Percentiles rank a stretch among this genome's conserved stretches.
Conservation (phyloP, 768 basidiomycete genomes). For the Lactarius sp. region DNA sequence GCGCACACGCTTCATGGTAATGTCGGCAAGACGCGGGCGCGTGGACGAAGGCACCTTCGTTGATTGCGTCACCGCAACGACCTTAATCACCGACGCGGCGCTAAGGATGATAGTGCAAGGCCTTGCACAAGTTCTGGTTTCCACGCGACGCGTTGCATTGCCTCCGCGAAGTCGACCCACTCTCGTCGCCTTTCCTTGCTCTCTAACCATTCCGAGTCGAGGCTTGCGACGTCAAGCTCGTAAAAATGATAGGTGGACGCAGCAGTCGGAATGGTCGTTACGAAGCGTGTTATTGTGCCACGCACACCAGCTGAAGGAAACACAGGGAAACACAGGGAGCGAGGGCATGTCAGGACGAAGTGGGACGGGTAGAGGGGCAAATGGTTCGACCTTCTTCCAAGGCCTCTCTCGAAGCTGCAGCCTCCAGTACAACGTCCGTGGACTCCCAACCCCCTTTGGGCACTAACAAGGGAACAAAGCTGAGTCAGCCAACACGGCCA, state of each 20-base stretch:
- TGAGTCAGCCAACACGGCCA: constrained; percentile 18
- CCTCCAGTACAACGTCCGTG: constrained; percentile 74
- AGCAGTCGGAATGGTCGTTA: constrained; percentile 74
- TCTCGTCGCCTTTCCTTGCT: constrained; percentile 73
- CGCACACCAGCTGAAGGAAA: constrained; percentile 71
- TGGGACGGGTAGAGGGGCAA: constrained; percentile 70
- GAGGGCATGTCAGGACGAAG: constrained; percentile 57
- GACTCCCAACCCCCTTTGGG: constrained; percentile 93
- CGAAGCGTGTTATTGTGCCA: constrained; percentile 79
- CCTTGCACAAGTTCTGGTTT: constrained; percentile 81
- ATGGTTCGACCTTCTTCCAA: constrained; percentile 93
- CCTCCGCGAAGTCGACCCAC: constrained; percentile 87
- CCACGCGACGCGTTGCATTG: constrained; percentile 69
- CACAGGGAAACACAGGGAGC: constrained; percentile 36
- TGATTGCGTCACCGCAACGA: constrained; percentile 2
- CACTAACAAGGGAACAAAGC: constrained; percentile 14
- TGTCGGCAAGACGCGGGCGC: constrained; percentile 5
- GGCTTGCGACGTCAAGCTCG: constrained; percentile 73
- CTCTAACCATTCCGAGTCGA: constrained; percentile 82
- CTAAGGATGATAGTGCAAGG: constrained; percentile 64
- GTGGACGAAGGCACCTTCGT: not conserved
- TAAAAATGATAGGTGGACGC: constrained; percentile 87
- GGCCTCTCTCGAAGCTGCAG: constrained; percentile 87
- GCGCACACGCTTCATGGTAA: constrained; percentile 8
- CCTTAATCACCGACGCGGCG: constrained; percentile 44